Percentiles rank a stretch among this genome's conserved stretches.
These are phyloP conservation scores for Lignosus rhinocerotis DNA, from an alignment of 1,284 basidiomycete genomes.

Conservation along the genomic window DNA sequence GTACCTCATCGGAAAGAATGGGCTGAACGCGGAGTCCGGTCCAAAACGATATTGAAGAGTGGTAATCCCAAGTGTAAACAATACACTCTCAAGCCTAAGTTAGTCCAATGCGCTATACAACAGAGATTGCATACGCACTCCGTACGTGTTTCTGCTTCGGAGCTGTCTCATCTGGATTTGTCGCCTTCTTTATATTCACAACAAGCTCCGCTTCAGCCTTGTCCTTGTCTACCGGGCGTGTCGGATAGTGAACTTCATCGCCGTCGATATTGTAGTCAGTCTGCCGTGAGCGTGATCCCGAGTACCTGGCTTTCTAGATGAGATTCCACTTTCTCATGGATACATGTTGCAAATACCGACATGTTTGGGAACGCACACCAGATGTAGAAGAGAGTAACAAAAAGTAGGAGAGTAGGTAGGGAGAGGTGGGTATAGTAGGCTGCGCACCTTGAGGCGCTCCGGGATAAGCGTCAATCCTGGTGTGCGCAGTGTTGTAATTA, in stretches of 20 bases:
- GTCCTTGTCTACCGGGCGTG: conserved; percentile 94
- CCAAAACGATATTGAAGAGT: conserved; percentile 97
- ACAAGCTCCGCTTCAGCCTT: conserved; percentile 92
- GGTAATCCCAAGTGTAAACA: conserved; percentile 98
- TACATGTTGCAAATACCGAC: neutral
- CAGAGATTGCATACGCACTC: conserved; percentile 60
- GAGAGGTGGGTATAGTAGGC: neutral
- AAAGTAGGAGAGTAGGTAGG: conserved; percentile 6
- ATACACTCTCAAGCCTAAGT: conserved; percentile 73
- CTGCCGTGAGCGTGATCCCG: conserved; percentile 33
- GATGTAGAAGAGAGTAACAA: neutral
- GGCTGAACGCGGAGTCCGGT: conserved; percentile 92
- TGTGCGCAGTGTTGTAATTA: too few species aligned
- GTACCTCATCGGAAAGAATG: conserved; percentile 91
- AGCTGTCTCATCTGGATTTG: conserved; percentile 88
- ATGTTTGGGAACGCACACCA: conserved; percentile 2
- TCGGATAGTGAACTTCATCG: conserved; percentile 85
- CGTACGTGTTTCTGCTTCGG: conserved; percentile 97
- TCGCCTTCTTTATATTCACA: conserved; percentile 96
- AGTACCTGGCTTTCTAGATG: conserved; percentile 29
- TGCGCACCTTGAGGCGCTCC: conserved; percentile 9
- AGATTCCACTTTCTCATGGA: neutral
- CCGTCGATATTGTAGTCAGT: conserved; percentile 68
- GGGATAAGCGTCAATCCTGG: neutral
- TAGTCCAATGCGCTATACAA: neutral